phyloP scores from a whole-genome alignment of 192 early-diverging fungal species.

The Backusella tuberculispora region DNA sequence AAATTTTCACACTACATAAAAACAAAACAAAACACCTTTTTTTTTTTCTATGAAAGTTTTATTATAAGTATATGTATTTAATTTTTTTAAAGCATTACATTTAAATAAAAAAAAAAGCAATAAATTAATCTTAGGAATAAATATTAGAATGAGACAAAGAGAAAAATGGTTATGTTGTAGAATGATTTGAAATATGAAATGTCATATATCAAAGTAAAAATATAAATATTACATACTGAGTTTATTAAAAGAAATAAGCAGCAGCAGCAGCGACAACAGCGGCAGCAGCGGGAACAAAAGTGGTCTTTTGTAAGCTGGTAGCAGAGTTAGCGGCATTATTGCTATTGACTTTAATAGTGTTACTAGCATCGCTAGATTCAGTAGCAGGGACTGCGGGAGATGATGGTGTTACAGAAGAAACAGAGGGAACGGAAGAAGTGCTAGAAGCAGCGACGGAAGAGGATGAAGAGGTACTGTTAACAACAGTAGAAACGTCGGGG shows the following conservation, averaged over 20 bases:
- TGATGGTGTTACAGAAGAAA: neutral
- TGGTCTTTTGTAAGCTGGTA: neutral
- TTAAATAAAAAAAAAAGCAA: neutral
- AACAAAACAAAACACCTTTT: too few relatives aligned
- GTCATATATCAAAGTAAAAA: neutral
- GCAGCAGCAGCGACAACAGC: neutral
- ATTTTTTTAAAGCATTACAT: neutral
- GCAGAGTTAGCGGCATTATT: neutral
- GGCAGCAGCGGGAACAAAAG: neutral
- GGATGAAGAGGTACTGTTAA: neutral
- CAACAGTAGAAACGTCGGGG: constrained; percentile 23
- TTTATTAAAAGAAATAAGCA: constrained; percentile 6
- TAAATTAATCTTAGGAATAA: neutral
- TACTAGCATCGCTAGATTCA: neutral
- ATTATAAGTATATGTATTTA: neutral
- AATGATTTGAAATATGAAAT: constrained; percentile 8
- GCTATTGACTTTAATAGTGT: neutral
- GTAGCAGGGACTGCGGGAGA: neutral
- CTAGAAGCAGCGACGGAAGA: neutral
- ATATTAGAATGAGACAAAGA: neutral
- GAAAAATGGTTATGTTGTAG: neutral
- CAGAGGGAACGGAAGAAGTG: neutral
- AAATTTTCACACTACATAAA: too few relatives aligned
- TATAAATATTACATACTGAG: neutral
- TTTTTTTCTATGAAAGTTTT: too few relatives aligned